Percentiles rank a stretch among this genome's conserved stretches.
These are phyloP conservation scores for Clarireedia hainanense DNA, from an alignment of 2,329 filamentous ascomycete genomes.

Conservation along the genomic window DNA sequence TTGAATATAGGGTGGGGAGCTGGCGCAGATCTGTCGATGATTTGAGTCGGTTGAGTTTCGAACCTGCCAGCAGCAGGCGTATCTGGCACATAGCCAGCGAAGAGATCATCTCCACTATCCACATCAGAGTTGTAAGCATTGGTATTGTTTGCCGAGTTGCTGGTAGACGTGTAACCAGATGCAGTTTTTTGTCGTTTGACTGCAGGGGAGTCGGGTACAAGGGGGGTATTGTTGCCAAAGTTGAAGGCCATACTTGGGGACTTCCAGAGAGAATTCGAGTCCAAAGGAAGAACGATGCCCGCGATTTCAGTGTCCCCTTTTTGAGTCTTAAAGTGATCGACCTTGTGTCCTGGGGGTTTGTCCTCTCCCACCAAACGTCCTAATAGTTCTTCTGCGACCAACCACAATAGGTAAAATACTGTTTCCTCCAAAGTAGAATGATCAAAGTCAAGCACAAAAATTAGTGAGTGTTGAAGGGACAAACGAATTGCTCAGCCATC, in stretches of 20 bases:
- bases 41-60: conserved; percentile 34
- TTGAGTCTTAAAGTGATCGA: neutral
- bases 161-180: conserved; percentile 25
- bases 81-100: conserved; percentile 36
- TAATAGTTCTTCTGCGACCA: too few relatives aligned
- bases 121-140: conserved; percentile 31
- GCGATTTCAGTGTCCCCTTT: neutral
- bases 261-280: neutral
- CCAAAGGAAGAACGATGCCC: neutral
- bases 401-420: neutral
- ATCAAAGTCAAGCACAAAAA: too few relatives aligned
- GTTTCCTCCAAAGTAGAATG: neutral
- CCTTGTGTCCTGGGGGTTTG: neutral
- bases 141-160: conserved; percentile 19
- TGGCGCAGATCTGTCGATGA: conserved; percentile 27
- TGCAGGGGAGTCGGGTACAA: conserved; percentile 21
- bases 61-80: conserved; percentile 20
- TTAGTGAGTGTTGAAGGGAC: too few relatives aligned
- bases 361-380: neutral
- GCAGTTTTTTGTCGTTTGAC: conserved; percentile 28
- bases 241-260: conserved; percentile 18
- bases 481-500: too few relatives aligned
- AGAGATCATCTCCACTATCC: conserved; percentile 39
- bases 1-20: conserved; percentile 19
- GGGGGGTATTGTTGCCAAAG: conserved; percentile 1